phyloP scores from a whole-genome alignment of 805 yeast genomes.

The Debaryomyces hansenii region DNA sequence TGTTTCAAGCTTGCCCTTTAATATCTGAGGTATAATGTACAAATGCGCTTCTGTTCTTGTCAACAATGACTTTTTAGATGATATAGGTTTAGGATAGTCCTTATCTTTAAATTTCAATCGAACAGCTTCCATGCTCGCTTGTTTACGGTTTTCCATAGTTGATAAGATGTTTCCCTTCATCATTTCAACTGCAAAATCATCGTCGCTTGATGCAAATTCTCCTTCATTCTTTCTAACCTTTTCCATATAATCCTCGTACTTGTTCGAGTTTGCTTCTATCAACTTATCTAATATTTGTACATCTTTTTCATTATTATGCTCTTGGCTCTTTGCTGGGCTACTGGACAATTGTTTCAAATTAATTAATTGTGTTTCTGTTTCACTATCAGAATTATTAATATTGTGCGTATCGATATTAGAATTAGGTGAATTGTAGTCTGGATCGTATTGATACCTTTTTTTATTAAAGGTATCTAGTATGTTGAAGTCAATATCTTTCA shows the following conservation, averaged over 20 bases:
- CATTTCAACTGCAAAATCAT: background rate
- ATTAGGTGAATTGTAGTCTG: background rate
- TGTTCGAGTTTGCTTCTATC: background rate
- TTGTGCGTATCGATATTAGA: background rate
- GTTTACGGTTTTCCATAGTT: conserved; percentile 12
- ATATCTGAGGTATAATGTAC: conserved; percentile 34
- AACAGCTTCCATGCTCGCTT: conserved; percentile 11
- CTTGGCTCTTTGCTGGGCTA: conserved; percentile 3
- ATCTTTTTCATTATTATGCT: background rate
- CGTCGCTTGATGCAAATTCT: background rate
- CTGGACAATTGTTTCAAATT: conserved; percentile 6
- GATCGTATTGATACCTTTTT: background rate
- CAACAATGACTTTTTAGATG: conserved; percentile 31
- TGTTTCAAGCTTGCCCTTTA: conserved; percentile 40
- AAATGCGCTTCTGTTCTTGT: conserved; percentile 27
- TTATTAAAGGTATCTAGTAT: background rate
- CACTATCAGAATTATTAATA: background rate
- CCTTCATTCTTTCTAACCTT: background rate
- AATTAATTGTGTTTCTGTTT: conserved; percentile 3
- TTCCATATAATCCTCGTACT: background rate
- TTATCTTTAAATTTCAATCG: conserved; percentile 13
- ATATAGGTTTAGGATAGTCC: conserved; percentile 21
- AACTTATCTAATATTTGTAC: conserved; percentile 2
- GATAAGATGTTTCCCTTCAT: conserved; percentile 7
- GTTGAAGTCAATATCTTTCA: background rate